A percentile compares a stretch with the other conserved stretches of the same genome.
These are phyloP conservation scores for Parietichytrium sp. DNA, from an alignment of 108 stramenopile species.

Conservation along the genomic window DNA sequence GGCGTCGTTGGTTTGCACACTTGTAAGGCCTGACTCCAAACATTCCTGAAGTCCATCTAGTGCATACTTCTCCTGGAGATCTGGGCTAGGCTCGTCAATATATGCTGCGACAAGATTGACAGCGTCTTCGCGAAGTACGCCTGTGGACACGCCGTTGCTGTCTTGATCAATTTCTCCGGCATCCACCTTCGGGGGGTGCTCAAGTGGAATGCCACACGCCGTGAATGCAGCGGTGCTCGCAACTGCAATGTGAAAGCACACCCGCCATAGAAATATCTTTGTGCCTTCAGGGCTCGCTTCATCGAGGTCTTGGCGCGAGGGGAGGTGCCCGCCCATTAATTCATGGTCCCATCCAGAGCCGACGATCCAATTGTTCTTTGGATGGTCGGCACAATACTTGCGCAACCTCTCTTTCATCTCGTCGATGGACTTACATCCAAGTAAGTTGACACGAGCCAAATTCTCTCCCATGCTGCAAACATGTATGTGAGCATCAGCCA, in stretches of 20 bases:
- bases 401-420: constrained; percentile 9
- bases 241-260: constrained; percentile 23
- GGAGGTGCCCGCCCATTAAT: not conserved
- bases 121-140: not conserved
- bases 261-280: constrained; percentile 30
- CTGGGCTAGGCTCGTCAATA: not conserved
- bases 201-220: not conserved
- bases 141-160: not conserved
- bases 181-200: not conserved
- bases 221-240: not conserved
- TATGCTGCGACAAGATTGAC: not conserved
- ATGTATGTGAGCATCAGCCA: constrained; percentile 25
- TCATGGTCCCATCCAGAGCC: constrained; percentile 31
- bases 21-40: not conserved
- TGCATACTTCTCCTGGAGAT: not conserved
- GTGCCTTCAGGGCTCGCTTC: not conserved
- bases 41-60: not conserved
- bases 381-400: not conserved
- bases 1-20: constrained; percentile 18
- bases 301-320: constrained; percentile 13
- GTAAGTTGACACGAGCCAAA: not conserved
- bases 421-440: not conserved
- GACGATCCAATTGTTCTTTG: not conserved
- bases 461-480: not conserved
- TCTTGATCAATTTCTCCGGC: constrained; percentile 5